Percentiles rank a stretch among this genome's conserved stretches.
phyloP scores from a whole-genome alignment of 2,329 filamentous ascomycete species.

The Neurospora crassa region DNA sequence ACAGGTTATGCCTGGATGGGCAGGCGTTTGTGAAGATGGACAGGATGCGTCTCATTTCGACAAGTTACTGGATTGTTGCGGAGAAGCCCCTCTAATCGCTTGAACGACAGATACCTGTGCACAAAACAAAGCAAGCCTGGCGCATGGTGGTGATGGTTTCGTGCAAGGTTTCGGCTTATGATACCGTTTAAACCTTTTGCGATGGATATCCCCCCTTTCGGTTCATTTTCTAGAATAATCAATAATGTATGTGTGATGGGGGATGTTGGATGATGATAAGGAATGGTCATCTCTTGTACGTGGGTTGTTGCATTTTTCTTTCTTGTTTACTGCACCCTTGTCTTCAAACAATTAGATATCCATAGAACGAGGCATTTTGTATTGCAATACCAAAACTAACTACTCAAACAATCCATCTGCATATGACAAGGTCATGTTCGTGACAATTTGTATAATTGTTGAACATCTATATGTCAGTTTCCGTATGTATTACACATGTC shows the following conservation, averaged over 20 bases:
- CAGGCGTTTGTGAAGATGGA: conserved; percentile 48
- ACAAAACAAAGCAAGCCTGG: neutral
- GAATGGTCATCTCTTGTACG: neutral
- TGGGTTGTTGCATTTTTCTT: neutral
- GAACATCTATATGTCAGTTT: neutral
- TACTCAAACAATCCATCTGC: neutral
- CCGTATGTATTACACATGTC: neutral
- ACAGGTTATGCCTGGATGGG: conserved; percentile 42
- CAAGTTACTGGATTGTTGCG: conserved; percentile 43
- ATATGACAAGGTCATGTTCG: neutral
- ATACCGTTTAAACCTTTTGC: neutral
- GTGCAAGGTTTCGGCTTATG: neutral
- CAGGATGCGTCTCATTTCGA: conserved; percentile 39
- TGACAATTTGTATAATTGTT: neutral
- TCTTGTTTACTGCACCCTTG: neutral
- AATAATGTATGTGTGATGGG: neutral
- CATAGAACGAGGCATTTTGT: neutral
- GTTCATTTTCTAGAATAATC: neutral
- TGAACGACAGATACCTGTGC: neutral
- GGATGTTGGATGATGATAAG: neutral
- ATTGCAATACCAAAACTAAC: neutral
- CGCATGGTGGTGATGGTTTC: neutral
- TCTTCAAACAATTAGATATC: neutral
- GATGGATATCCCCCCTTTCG: neutral
- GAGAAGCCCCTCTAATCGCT: conserved; percentile 27